Conservation (phyloP, 306 rosid genomes). For the Begonia peltatifolia region DNA sequence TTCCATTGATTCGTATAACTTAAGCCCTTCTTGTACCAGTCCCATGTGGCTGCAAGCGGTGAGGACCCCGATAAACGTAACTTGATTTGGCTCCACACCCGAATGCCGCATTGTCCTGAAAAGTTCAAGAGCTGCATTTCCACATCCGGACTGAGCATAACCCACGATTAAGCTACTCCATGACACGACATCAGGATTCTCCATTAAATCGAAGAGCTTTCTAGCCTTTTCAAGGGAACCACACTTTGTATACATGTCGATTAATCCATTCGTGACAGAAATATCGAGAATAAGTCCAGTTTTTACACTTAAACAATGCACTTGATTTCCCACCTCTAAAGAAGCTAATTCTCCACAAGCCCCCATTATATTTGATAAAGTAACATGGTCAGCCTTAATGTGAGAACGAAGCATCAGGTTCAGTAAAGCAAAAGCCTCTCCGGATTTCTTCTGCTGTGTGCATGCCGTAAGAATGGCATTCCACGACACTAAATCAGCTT, state of each 20-base stretch:
- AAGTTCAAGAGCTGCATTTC: constrained; percentile 51
- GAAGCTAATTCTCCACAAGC: constrained; percentile 55
- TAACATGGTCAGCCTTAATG: constrained; percentile 38
- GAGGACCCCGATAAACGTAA: constrained; percentile 56
- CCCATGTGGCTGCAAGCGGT: constrained; percentile 75
- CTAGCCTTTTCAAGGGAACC: constrained; percentile 46
- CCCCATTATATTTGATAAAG: constrained; percentile 42
- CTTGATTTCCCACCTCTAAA: constrained; percentile 50
- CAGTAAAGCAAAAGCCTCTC: constrained; percentile 37
- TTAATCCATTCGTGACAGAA: constrained; percentile 51
- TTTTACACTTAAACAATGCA: constrained; percentile 44
- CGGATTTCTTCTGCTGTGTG: constrained; percentile 41
- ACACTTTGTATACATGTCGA: constrained; percentile 75
- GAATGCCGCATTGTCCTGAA: constrained; percentile 34
- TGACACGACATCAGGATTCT: constrained; percentile 42
- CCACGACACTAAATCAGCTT: constrained; percentile 56
- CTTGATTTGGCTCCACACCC: constrained; percentile 46
- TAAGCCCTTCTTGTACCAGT: constrained; percentile 57
- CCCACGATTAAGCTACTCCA: constrained; percentile 83
- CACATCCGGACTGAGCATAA: constrained; percentile 56
- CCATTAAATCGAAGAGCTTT: constrained; percentile 36
- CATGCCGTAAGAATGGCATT: constrained; percentile 60
- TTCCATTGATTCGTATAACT: constrained; percentile 41
- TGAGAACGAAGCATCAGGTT: constrained; percentile 40
- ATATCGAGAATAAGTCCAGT: constrained; percentile 39